Base-by-base conservation (phyloP, 306 rosid genomes). In the Vigna reflexopilosa region DNA sequence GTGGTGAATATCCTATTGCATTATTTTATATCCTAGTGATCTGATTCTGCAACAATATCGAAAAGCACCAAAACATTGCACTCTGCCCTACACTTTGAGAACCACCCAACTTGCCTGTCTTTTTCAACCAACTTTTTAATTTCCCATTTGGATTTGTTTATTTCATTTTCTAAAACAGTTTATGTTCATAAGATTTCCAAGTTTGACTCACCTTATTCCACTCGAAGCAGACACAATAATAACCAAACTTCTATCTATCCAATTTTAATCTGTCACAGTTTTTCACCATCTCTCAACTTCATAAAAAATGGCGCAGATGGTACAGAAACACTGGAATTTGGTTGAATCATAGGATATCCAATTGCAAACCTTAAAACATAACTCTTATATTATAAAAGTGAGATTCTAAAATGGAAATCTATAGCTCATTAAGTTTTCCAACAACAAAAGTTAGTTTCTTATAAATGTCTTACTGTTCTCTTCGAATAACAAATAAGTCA, bases 1-100 rank as follows among this genome's bases (percentile, higher is more conserved):
- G 5, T 70, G 30, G 4, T 30, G 17, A 49, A 48, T n/a, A 15
- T 19, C 15, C 49, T 52, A 19, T 59, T 1, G 19, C 36, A 34
- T 63, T 80, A 64, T 65, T 80, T 64, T 73, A 73, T 65, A 66
- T 28, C 30, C 40, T 3, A 5, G 7, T 47, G 52, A 65, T 65
- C 17, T 9, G 4, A 51, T 72, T 36, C 40, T 75, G 38, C 3
- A 77, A 52, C 40, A 40, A 67, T 16, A 12, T 67, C 28, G 48
- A 28, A 20, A 9, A 32, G 2, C 16, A 24, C 40, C 50, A 68
- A 47, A 67, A 47, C 50, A 75, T 26, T 12, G 49, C 49, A 22
- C 9, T 1, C 47, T 17, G 10, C 7, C 70, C 66, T 62, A 15
- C 12, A 22, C 0, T 2, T 3, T 7, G 7, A 1, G 15, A 36